Evolutionary conservation across 2,329 filamentous ascomycete species (phyloP).

Genomic region (Endocalyx cinctus): DNA sequence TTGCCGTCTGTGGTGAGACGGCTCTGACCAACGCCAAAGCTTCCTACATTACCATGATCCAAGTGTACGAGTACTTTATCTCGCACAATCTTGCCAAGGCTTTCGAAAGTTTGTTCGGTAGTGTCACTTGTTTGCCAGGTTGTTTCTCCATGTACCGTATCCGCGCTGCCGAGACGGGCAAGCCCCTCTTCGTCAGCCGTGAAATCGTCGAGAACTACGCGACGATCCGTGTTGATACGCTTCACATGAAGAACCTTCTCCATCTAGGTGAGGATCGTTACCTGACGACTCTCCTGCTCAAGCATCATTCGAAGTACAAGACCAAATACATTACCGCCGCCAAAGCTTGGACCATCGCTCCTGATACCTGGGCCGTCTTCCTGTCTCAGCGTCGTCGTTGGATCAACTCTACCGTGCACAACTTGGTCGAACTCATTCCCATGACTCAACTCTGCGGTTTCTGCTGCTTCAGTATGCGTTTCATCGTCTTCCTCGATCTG

Average conservation of each 20-base stretch:
- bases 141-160: constrained; percentile 99
- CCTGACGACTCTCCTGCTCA: constrained; percentile 88
- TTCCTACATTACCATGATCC: constrained; percentile 97
- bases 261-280: constrained; percentile 98
- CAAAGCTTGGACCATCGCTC: constrained; percentile 94
- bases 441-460: constrained; percentile 94
- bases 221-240: constrained; percentile 91
- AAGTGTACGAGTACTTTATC: constrained; percentile 99
- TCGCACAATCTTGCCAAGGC: constrained; percentile 96
- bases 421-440: constrained; percentile 91
- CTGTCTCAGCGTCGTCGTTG: constrained; percentile 96
- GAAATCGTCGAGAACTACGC: constrained; percentile 86
- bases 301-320: constrained; percentile 91
- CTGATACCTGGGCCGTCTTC: constrained; percentile 91
- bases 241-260: constrained; percentile 98
- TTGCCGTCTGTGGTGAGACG: constrained; percentile 92
- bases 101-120: constrained; percentile 95
- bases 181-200: constrained; percentile 91
- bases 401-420: constrained; percentile 99
- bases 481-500: constrained; percentile 91
- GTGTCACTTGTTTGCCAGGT: constrained; percentile 93
- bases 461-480: constrained; percentile 99
- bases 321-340: constrained; percentile 94
- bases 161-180: constrained; percentile 87
- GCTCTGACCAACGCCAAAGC: constrained; percentile 87